Evolutionary conservation across 1,284 basidiomycete species (phyloP), one percentile per base, ranked within the genome.

Genomic region (Papiliotrema laurentii): DNA sequence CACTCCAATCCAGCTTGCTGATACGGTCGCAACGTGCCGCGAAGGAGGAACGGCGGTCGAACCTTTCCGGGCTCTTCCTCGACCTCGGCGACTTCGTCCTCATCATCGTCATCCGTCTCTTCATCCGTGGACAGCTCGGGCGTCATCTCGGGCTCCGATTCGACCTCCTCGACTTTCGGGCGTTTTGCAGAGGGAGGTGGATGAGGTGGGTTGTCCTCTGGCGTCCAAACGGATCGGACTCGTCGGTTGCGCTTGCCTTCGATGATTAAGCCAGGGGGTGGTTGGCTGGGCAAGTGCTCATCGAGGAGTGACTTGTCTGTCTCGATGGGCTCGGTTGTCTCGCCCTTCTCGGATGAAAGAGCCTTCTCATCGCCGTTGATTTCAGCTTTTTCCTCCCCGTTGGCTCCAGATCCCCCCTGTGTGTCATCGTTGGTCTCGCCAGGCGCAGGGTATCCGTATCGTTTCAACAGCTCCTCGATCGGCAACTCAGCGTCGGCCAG

Each of bases 1-100:
- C 94, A 98, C 64, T 97, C 92, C 45, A 97, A 75, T 0, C 94
- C 94, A 13, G 86, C 82, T 58, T 93, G 89, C 66, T 98, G 94
- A 67, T 98, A 98, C 1, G 92, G 91, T 18, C 93, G 84, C 33
- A 98, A 78, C 2, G 82, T 82, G 1, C 92, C 94, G 13, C 94
- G 84, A 2, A 97, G 78, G 7, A 97, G 77, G 47, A 89, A 80
- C 0, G 93, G 91, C 10, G 84, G 81, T 35, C 79, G 82, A 34
- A 94, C 68, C 51, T 55, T 51, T 35, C 51, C 49, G 37, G 56
- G 60, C 3, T 59, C 58, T 7, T 59, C 66, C 14, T 30, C 51
- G 19, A 46, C 49, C 6, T 27, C 37, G 14, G 33, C 41, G 7
- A 37, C 51, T 13, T 50, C 59, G 3, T 53, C 57, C 11, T 47